Evolutionary conservation across 2,329 filamentous ascomycete species (phyloP).

Genomic region (Cordyceps cicadae): DNA sequence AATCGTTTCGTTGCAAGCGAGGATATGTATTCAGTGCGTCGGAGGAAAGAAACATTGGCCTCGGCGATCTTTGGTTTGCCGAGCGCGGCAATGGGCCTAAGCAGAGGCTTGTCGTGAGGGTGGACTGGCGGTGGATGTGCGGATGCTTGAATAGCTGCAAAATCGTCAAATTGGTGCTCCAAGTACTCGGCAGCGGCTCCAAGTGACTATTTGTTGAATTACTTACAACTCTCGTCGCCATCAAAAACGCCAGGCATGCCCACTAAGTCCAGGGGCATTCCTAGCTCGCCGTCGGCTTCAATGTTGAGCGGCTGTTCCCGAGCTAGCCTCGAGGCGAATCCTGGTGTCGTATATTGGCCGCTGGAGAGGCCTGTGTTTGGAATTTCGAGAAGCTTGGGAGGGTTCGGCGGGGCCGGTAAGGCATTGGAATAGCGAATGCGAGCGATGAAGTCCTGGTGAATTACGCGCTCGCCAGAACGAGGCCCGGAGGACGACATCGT

Average conservation of each 20-base stretch:
- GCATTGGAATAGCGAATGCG: conserved; percentile 93
- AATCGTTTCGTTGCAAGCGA: conserved; percentile 44
- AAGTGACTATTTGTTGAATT: not conserved
- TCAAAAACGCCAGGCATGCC: conserved; percentile 93
- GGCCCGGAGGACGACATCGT: conserved; percentile 27
- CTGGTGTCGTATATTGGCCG: conserved; percentile 81
- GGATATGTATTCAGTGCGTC: conserved; percentile 92
- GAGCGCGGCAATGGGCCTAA: conserved; percentile 74
- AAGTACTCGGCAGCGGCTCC: conserved; percentile 1
- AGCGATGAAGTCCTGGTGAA: conserved; percentile 95
- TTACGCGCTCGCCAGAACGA: conserved; percentile 47
- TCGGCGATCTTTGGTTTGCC: conserved; percentile 74
- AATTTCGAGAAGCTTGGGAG: conserved; percentile 94
- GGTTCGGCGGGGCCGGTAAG: conserved; percentile 85
- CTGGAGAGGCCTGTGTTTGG: conserved; percentile 84
- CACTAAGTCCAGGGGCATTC: conserved; percentile 93
- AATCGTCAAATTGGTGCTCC: conserved; percentile 6
- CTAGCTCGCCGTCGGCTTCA: conserved; percentile 93
- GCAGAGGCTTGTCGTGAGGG: conserved; percentile 73
- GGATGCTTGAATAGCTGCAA: conserved; percentile 70
- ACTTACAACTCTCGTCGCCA: conserved; percentile 83
- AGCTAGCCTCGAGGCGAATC: conserved; percentile 80
- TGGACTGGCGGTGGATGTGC: conserved; percentile 64
- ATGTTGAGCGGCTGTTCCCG: conserved; percentile 92
- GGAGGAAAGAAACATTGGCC: conserved; percentile 81